These are phyloP conservation scores for Trametes pubescens DNA, from an alignment of 1,284 basidiomycete genomes.

Conservation along the genomic window DNA sequence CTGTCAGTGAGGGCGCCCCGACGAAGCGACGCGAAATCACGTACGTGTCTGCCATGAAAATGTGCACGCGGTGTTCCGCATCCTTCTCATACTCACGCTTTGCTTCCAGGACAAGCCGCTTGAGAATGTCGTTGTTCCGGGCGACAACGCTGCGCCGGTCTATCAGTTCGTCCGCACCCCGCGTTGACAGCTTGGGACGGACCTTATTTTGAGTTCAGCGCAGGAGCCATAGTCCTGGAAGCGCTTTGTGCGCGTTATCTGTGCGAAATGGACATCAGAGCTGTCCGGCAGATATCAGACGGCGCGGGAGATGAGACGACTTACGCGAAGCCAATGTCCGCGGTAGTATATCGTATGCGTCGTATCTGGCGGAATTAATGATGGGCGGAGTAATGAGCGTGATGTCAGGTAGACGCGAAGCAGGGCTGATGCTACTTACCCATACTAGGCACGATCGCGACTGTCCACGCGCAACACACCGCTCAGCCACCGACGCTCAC, in stretches of 20 bases:
- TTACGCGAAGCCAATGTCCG: slow-evolving; percentile 84
- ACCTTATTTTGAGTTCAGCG: slow-evolving; percentile 82
- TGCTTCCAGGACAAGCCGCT: slow-evolving; percentile 83
- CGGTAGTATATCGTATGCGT: slow-evolving; percentile 88
- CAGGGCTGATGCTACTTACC: slow-evolving; percentile 30
- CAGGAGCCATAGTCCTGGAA: slow-evolving; percentile 77
- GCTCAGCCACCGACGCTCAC: slow-evolving; percentile 6
- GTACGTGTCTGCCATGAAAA: slow-evolving; percentile 87
- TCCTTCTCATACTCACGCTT: slow-evolving; percentile 89
- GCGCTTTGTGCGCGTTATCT: slow-evolving; percentile 83
- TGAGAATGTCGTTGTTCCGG: slow-evolving; percentile 84
- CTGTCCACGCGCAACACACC: slow-evolving; percentile 21
- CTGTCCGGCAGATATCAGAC: slow-evolving; percentile 29
- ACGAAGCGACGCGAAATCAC: slow-evolving; percentile 39
- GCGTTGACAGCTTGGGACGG: slow-evolving; percentile 34
- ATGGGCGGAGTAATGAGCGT: slow-evolving; percentile 28
- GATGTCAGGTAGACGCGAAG: slow-evolving; percentile 35
- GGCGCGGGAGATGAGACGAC: slow-evolving; percentile 18
- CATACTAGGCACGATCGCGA: slow-evolving; percentile 44
- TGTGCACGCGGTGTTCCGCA: slow-evolving; percentile 86
- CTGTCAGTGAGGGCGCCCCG: slow-evolving; percentile 13
- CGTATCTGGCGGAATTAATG: slow-evolving; percentile 60
- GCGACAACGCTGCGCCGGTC: slow-evolving; percentile 71
- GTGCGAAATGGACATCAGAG: slow-evolving; percentile 36
- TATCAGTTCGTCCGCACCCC: slow-evolving; percentile 18